Percentiles rank a stretch among this genome's conserved stretches.
Evolutionary conservation across 768 basidiomycete species (phyloP).

Genomic region (Leccinum olivaceopallidum): DNA sequence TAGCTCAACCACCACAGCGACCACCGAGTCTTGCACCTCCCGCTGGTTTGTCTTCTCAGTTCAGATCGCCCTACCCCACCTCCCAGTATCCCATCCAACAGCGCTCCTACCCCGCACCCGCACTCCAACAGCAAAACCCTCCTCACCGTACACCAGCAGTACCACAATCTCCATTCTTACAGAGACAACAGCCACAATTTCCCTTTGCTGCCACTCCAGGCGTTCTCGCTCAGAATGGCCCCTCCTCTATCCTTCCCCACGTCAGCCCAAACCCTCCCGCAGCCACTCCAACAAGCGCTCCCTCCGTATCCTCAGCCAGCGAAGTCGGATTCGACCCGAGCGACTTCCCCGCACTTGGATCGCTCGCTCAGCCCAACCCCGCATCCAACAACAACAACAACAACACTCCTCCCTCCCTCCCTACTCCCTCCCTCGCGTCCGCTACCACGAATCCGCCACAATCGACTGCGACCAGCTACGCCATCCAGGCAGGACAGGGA

Average conservation of each 20-base stretch:
- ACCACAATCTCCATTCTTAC: conserved; percentile 64
- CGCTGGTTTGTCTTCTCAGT: conserved; percentile 61
- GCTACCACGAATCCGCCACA: conserved; percentile 32
- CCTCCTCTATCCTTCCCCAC: conserved; percentile 55
- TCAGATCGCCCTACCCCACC: conserved; percentile 51
- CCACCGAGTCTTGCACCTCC: conserved; percentile 73
- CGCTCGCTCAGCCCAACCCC: conserved; percentile 49
- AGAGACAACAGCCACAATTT: conserved; percentile 54
- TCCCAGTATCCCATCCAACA: conserved; percentile 35
- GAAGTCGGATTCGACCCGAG: conserved; percentile 84
- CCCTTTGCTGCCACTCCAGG: conserved; percentile 51
- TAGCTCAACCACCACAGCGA: conserved; percentile 82
- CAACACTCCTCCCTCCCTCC: conserved; percentile 28
- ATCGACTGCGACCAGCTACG: conserved; percentile 64
- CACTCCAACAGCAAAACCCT: conserved; percentile 53
- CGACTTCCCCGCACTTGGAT: conserved; percentile 85
- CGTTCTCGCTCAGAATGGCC: conserved; percentile 56
- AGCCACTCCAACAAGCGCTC: conserved; percentile 44
- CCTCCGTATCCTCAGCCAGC: conserved; percentile 63
- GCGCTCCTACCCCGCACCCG: conserved; percentile 37
- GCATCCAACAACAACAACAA: conserved; percentile 41
- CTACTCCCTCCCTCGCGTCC: conserved; percentile 22
- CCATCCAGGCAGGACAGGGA: conserved; percentile 72
- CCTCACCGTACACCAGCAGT: conserved; percentile 57
- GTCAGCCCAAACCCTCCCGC: conserved; percentile 48